Evolutionary conservation across 495 filamentous ascomycete genomes (phyloP).

Genomic region (Tirmania nivea): DNA sequence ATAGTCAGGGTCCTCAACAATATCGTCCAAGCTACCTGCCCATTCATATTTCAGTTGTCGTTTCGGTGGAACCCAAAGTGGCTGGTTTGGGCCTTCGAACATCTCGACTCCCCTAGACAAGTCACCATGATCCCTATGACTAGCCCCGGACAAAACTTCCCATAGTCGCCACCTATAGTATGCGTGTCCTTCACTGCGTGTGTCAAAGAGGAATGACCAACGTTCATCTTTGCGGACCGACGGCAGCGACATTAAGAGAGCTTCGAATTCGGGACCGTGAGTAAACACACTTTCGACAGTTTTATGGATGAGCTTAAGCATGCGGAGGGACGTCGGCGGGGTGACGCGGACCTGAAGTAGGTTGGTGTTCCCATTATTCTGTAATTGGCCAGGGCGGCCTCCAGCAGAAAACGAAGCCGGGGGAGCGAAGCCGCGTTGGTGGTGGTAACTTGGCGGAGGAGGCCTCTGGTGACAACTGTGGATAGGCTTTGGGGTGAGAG

Average conservation of each 20-base stretch:
- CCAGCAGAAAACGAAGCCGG: conserved; percentile 29
- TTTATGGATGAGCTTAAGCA: conserved; percentile 69
- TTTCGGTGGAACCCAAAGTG: conserved; percentile 15
- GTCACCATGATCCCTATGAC: background rate
- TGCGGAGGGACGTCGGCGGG: conserved; percentile 54
- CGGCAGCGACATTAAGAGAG: conserved; percentile 64
- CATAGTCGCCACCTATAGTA: conserved; percentile 86
- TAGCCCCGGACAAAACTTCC: conserved; percentile 44
- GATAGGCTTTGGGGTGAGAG: conserved; percentile 28
- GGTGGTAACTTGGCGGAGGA: conserved; percentile 26
- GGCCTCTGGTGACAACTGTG: conserved; percentile 24
- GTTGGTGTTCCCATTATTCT: conserved; percentile 21
- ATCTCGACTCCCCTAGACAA: conserved; percentile 8
- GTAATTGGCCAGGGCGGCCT: conserved; percentile 26
- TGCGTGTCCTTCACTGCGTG: conserved; percentile 52
- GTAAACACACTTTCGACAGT: conserved; percentile 58
- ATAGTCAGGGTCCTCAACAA: conserved; percentile 39
- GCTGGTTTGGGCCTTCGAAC: conserved; percentile 8
- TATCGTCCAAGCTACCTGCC: conserved; percentile 12
- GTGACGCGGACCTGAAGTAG: conserved; percentile 50
- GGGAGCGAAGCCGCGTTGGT: conserved; percentile 59
- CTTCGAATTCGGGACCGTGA: conserved; percentile 77
- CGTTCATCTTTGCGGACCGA: conserved; percentile 64
- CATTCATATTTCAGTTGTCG: conserved; percentile 15
- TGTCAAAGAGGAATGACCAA: conserved; percentile 89